Evolutionary conservation across 2,329 filamentous ascomycete species (phyloP), one percentile per base, ranked within the genome.

Genomic region (Didymella glomerata): DNA sequence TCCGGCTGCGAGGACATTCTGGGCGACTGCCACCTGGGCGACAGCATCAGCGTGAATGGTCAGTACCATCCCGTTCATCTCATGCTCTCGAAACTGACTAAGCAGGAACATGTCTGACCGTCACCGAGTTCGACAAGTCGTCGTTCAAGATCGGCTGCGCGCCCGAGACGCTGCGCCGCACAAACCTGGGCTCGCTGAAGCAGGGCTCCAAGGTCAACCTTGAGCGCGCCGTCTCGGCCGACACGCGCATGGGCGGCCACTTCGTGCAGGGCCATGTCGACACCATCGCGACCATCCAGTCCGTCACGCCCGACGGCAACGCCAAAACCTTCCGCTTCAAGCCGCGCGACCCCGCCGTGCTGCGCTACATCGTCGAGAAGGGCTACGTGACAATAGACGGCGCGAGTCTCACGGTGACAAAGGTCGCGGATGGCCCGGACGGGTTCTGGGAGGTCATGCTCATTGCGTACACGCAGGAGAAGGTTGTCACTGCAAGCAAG

Each of bases 221-320:
- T 52, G 95, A 99, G 83, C 89, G 95, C 16, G 94, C 95, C 3
- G 93, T 99, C 53, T 90, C 90, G 18, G 92, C 93, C 4, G 87
- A 90, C 70, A 97, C 94, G 45, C 91, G 95, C 54, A 98, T 99
- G 92, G 95, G 96, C 46, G 95, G 95, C 0, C 95, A 99, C 80
- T 97, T 98, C 72, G 94, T 98, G 30, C 96, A 99, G 80, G 95
- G 95, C 40, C 95, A 99, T 78, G 94, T 99, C 61, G 96, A 99
- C 78, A 94, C 92, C 11, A 88, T 90, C 38, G 95, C 94, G 0
- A 86, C 85, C 42, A 90, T 99, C 61, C 74, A 89, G 38, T 85
- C 86, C 42, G 85, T 90, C 34, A 88, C 85, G 18, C 88, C 89
- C 3, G 95, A 99, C 78, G 93, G 94, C 57, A 97, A 98, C 79